Percentiles rank a stretch among this genome's conserved stretches.
These are phyloP conservation scores for Neolentinus lepideus DNA, from an alignment of 1,284 basidiomycete genomes.

Conservation along the genomic window DNA sequence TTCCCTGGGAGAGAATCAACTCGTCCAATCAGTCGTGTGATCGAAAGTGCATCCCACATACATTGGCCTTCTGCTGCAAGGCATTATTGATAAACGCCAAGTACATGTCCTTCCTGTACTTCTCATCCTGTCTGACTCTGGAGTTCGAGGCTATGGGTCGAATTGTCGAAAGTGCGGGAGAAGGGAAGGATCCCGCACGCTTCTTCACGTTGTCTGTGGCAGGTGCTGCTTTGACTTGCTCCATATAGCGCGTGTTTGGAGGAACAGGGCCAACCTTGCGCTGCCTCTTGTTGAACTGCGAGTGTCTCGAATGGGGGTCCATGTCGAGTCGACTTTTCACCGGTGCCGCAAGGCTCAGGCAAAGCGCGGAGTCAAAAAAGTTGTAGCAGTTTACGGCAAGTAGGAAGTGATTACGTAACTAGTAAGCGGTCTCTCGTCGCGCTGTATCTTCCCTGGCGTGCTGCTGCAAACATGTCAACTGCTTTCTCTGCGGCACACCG, in stretches of 20 bases:
- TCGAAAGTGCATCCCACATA: conserved; percentile 25
- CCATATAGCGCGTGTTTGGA: conserved; percentile 37
- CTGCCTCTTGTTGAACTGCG: conserved; percentile 64
- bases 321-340: conserved; percentile 25
- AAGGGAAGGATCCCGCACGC: conserved; percentile 18
- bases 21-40: conserved; percentile 9
- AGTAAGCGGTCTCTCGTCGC: not conserved
- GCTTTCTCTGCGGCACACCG: conserved; percentile 76
- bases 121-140: conserved; percentile 68
- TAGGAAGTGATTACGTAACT: not conserved
- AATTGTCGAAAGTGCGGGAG: conserved; percentile 29
- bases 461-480: conserved; percentile 23
- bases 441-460: conserved; percentile 5
- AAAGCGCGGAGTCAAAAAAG: not conserved
- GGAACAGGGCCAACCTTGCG: conserved; percentile 57
- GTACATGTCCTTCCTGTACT: conserved; percentile 76
- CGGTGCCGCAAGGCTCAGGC: not conserved
- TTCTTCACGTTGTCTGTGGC: conserved; percentile 36
- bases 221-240: conserved; percentile 25
- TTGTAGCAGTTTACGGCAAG: not conserved
- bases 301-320: conserved; percentile 69
- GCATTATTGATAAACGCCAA: conserved; percentile 81
- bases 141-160: conserved; percentile 73
- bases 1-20: conserved; percentile 41
- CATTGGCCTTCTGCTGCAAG: conserved; percentile 65